Percentiles rank a stretch among this genome's conserved stretches.
phyloP scores from a whole-genome alignment of 495 filamentous ascomycete species.

The Penicillium desertorum region DNA sequence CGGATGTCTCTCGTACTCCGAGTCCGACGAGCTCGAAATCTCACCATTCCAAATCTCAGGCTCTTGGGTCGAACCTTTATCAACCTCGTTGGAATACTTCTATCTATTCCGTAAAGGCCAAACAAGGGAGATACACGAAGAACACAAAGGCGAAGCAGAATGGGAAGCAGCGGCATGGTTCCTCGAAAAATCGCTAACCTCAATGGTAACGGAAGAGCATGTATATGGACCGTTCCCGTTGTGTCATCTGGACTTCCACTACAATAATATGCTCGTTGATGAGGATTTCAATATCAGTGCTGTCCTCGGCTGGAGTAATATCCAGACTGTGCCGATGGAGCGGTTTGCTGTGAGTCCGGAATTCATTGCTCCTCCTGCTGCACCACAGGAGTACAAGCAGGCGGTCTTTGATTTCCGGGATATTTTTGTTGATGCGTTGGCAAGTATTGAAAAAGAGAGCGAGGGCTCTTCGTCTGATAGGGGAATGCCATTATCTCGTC shows the following conservation, averaged over 20 bases:
- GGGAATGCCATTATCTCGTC: neutral
- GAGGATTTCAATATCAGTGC: constrained; percentile 13
- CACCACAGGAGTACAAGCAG: constrained; percentile 4
- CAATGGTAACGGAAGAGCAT: constrained; percentile 14
- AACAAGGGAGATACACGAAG: constrained; percentile 3
- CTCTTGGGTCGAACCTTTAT: neutral
- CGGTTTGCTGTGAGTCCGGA: constrained; percentile 14
- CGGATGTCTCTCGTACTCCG: constrained; percentile 2
- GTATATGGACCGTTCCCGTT: constrained; percentile 14
- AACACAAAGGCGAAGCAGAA: constrained; percentile 3
- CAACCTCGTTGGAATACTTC: constrained; percentile 11
- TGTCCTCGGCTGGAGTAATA: constrained; percentile 13
- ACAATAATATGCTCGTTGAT: constrained; percentile 16
- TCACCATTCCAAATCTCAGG: constrained; percentile 1
- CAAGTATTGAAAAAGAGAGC: neutral
- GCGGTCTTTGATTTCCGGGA: constrained; percentile 6
- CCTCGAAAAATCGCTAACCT: constrained; percentile 11
- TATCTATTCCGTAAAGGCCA: constrained; percentile 11
- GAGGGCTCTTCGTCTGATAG: neutral
- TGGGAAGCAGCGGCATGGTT: constrained; percentile 10
- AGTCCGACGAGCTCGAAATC: neutral
- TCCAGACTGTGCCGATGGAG: constrained; percentile 16
- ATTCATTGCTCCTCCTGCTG: constrained; percentile 9
- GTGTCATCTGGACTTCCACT: constrained; percentile 14
- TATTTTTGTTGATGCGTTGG: constrained; percentile 10